Evolutionary conservation across 345 rosid species (phyloP).

Genomic region (Kernera saxatilis): DNA sequence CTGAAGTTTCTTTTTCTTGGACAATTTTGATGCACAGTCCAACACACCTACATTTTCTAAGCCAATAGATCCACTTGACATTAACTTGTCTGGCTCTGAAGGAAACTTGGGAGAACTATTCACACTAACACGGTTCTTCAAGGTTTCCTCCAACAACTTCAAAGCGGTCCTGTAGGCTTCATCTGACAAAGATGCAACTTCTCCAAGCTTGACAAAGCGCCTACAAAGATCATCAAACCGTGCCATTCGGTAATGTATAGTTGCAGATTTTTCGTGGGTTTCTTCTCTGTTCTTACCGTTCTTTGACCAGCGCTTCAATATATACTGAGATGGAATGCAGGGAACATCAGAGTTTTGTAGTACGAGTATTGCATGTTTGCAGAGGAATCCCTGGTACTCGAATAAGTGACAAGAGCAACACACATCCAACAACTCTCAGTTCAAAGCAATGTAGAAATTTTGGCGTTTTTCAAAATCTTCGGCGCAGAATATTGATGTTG

Average conservation of each 20-base stretch:
- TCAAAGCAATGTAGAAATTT: conserved; percentile 37
- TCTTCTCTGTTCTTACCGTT: conserved; percentile 31
- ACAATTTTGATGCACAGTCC: conserved; percentile 24
- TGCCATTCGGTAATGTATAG: conserved; percentile 29
- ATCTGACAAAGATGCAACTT: conserved; percentile 42
- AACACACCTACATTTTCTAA: conserved; percentile 24
- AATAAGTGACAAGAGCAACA: conserved; percentile 41
- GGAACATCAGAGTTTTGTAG: conserved; percentile 43
- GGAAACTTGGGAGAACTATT: conserved; percentile 31
- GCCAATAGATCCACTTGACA: conserved; percentile 25
- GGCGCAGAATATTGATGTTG: conserved; percentile 27
- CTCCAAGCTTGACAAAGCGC: conserved; percentile 38
- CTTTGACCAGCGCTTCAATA: conserved; percentile 37
- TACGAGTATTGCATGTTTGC: conserved; percentile 44
- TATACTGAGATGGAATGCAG: conserved; percentile 38
- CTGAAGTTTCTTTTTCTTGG: conserved; percentile 42
- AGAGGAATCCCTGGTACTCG: conserved; percentile 43
- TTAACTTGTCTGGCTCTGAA: conserved; percentile 27
- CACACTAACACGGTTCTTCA: conserved; percentile 30
- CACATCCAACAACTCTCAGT: conserved; percentile 29
- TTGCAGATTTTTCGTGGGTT: conserved; percentile 9
- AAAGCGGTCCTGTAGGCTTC: conserved; percentile 41
- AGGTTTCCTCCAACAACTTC: conserved; percentile 34
- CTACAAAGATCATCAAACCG: conserved; percentile 41
- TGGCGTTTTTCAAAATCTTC: conserved; percentile 44